A percentile compares a stretch with the other conserved stretches of the same genome.
phyloP scores from a whole-genome alignment of 306 rosid species.

The Astragalus membranaceus region DNA sequence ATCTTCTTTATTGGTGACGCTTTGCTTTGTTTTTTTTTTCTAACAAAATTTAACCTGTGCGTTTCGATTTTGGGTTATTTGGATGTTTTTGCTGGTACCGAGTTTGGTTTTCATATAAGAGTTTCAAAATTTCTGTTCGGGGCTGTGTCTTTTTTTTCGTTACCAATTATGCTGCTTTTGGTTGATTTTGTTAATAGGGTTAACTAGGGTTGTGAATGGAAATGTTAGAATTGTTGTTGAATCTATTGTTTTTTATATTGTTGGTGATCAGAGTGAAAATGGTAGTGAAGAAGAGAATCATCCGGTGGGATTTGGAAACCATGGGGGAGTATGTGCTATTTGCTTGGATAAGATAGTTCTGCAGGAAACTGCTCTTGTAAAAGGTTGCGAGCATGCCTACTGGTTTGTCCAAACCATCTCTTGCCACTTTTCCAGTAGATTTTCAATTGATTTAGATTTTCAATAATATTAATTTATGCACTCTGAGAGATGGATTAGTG shows the following conservation, averaged over 20 bases:
- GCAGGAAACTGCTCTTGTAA: slow-evolving; percentile 76
- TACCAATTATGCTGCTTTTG: background rate
- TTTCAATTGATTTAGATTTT: slow-evolving; percentile 11
- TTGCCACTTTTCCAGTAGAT: background rate
- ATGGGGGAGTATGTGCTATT: slow-evolving; percentile 67
- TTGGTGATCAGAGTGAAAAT: slow-evolving; percentile 38
- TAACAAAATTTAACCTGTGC: background rate
- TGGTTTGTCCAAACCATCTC: slow-evolving; percentile 55
- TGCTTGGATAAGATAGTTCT: slow-evolving; percentile 65
- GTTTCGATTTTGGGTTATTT: background rate
- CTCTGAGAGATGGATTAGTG: background rate
- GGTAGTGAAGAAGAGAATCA: slow-evolving; percentile 31
- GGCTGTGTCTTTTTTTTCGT: background rate
- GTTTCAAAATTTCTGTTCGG: background rate
- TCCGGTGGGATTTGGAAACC: slow-evolving; percentile 37
- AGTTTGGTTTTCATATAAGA: background rate
- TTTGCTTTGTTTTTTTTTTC: background rate
- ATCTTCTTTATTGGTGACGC: background rate
- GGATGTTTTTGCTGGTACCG: background rate
- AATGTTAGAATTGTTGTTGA: background rate
- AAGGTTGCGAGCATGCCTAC: slow-evolving; percentile 98
- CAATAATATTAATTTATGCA: background rate
- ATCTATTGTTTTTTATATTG: background rate
- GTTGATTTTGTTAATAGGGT: background rate
- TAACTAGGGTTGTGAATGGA: background rate